Conservation (phyloP, 1,284 basidiomycete species). For the Entoloma clypeatum region DNA sequence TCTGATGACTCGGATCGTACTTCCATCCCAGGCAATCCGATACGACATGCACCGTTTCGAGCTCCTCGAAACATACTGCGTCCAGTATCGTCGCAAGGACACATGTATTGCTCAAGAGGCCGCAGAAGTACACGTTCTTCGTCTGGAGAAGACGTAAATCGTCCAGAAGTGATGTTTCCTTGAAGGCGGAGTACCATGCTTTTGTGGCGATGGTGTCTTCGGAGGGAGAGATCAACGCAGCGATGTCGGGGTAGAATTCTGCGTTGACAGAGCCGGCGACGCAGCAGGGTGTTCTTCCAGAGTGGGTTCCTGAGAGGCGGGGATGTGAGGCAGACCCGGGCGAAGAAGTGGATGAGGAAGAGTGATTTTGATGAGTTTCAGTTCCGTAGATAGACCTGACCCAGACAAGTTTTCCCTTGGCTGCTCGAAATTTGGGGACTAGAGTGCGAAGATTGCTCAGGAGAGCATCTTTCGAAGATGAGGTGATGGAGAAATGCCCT, state of each 20-base stretch:
- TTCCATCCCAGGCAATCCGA: slow-evolving; percentile 23
- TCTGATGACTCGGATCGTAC: slow-evolving; percentile 20
- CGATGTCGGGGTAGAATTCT: slow-evolving; percentile 16
- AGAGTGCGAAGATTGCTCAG: slow-evolving; percentile 15
- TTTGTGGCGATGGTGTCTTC: slow-evolving; percentile 21
- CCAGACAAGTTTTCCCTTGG: slow-evolving; percentile 16
- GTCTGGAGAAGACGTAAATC: slow-evolving; percentile 16
- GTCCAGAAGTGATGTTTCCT: slow-evolving; percentile 18
- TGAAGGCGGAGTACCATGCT: slow-evolving; percentile 24
- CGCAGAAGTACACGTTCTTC: slow-evolving; percentile 20
- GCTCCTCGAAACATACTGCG: slow-evolving; percentile 17
- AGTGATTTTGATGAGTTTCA: no score
- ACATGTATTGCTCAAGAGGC: slow-evolving; percentile 24
- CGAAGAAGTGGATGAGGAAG: no score
- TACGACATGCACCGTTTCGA: slow-evolving; percentile 20
- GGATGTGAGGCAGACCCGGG: slow-evolving; percentile 9
- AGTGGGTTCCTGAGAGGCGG: slow-evolving; percentile 23
- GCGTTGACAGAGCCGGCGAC: slow-evolving; percentile 18
- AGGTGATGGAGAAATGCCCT: slow-evolving; percentile 21
- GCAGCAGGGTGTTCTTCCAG: slow-evolving; percentile 22
- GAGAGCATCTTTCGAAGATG: slow-evolving; percentile 16
- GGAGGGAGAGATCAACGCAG: slow-evolving; percentile 10
- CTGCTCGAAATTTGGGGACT: slow-evolving; percentile 14
- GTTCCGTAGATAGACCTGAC: slow-evolving; percentile 21
- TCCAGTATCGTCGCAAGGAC: slow-evolving; percentile 22